Base-by-base conservation (phyloP, 176 grass and related monocot species). In the Carex cristatella region DNA sequence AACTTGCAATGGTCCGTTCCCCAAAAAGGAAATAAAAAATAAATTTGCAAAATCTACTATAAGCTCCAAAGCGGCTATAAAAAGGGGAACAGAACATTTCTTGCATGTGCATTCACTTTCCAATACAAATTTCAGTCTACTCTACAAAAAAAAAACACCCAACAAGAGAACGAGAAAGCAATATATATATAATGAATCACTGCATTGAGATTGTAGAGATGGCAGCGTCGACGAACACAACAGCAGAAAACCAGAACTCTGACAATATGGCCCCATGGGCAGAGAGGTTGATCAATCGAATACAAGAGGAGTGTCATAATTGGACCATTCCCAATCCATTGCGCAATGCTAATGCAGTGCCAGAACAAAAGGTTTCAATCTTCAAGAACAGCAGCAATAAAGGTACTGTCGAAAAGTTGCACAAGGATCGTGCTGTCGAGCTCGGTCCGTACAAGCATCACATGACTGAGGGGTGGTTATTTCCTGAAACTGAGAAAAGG, bases 11-110 rank as follows among this genome's bases (percentile, higher is more conserved):
- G 11, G 59, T 82, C 61, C 80, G 80, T 82, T 33, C 80, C 33
- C 12, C 13, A 82, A 82, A 66, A 65, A 82, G n/a, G 51, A 82
- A 67, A 67, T 53, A 27, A 82, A 82, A 23, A 82, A 65, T 3
- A 49, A 82, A 82, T 42, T 13, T 82, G 9, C 28, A 23, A 28
- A 38, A 16, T 53, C 14, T 38, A 14, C 23, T 40, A 71, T 40
- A 71, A 15, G 19, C 0, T 60, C 18, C 2, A 62, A 81, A 81
- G 33, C 10, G 16, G 10, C 79, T 81, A 81, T 81, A 64, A 63
- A 46, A 81, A 23, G 72, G 23, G 72, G 9, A 55, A 23, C 23
- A 55, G 13, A 9, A 66, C 32, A 32, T 14, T 62, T 35, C 2
- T 62, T 8, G 23, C 23, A 23, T 0, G 60, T 62, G 2, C 65